Evolutionary conservation across 2,329 filamentous ascomycete genomes (phyloP).

Genomic region (Pseudogymnoascus sp.): DNA sequence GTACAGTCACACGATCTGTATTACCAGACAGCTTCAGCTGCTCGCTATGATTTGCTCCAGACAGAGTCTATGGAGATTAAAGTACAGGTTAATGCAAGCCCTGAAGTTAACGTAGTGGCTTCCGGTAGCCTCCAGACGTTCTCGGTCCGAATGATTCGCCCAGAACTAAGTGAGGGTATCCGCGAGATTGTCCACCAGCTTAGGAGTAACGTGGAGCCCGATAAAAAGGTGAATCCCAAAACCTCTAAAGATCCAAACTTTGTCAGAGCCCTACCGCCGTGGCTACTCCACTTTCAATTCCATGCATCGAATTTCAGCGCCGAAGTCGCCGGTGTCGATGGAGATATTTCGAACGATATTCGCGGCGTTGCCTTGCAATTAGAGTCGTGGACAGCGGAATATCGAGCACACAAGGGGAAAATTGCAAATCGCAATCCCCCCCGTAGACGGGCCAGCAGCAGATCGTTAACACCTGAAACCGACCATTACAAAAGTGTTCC

Average conservation of each 20-base stretch:
- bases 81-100: conserved; percentile 72
- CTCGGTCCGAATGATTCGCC: conserved; percentile 78
- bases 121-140: conserved; percentile 78
- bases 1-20: conserved; percentile 84
- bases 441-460: conserved; percentile 66
- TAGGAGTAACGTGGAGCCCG: conserved; percentile 58
- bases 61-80: conserved; percentile 86
- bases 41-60: conserved; percentile 76
- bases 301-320: conserved; percentile 84
- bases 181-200: conserved; percentile 86
- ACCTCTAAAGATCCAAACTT: conserved; percentile 54
- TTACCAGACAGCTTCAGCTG: conserved; percentile 80
- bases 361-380: conserved; percentile 79
- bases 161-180: conserved; percentile 86
- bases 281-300: conserved; percentile 76
- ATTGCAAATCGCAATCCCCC: conserved; percentile 46
- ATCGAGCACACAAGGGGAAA: conserved; percentile 72
- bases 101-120: conserved; percentile 74
- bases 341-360: conserved; percentile 70
- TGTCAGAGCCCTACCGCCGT: conserved; percentile 68
- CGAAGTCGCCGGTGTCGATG: conserved; percentile 83
- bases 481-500: conserved; percentile 48
- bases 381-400: conserved; percentile 81
- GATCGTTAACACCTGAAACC: conserved; percentile 59
- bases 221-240: conserved; percentile 44